Conservation (phyloP, 2,329 filamentous ascomycete species). For the Parafenestella ontariensis region DNA sequence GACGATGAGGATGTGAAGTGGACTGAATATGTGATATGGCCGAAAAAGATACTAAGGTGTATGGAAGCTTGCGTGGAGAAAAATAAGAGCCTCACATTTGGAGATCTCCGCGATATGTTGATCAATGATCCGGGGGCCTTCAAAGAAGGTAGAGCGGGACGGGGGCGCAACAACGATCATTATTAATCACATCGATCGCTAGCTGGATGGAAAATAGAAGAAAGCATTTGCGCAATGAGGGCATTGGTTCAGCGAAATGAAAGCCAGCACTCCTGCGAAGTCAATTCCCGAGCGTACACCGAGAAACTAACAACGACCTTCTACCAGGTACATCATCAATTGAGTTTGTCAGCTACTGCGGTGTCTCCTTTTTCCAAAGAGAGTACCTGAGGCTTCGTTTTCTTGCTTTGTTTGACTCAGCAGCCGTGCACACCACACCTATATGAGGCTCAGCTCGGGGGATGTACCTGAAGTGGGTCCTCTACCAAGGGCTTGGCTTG, state of each 20-base stretch:
- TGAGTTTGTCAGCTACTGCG: neutral
- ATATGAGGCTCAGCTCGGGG: no score
- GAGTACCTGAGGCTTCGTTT: neutral
- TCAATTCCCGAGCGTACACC: neutral
- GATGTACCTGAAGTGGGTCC: no score
- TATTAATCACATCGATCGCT: neutral
- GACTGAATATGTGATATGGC: constrained; percentile 45
- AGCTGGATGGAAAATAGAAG: neutral
- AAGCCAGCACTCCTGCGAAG: no score
- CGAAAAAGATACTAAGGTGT: constrained; percentile 18
- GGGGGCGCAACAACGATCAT: neutral
- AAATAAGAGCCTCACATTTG: constrained; percentile 14
- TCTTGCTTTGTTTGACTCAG: neutral
- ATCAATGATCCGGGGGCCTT: constrained; percentile 53
- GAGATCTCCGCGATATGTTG: constrained; percentile 14
- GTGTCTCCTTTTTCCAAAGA: neutral
- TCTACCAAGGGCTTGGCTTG: no score
- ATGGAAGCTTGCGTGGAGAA: constrained; percentile 14
- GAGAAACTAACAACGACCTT: neutral
- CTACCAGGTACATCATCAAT: neutral
- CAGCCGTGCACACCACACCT: no score
- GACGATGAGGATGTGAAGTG: constrained; percentile 36
- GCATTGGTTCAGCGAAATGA: no score
- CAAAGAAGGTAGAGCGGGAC: constrained; percentile 12
- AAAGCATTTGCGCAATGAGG: neutral